Base-by-base conservation (phyloP, 305 asterid species). In the Solanum hybrid region DNA sequence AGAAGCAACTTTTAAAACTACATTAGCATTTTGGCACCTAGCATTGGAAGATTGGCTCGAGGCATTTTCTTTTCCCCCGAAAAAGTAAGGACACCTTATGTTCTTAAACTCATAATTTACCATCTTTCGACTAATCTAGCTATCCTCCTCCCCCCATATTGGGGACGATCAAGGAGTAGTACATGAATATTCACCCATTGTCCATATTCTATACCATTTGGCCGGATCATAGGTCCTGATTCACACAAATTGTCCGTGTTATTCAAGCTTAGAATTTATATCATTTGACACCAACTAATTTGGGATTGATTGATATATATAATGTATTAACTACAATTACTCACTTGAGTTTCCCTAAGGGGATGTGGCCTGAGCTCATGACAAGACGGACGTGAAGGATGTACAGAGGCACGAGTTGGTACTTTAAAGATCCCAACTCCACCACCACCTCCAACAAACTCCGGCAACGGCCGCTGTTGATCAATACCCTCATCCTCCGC, bases 301-400 rank as follows among this genome's bases (percentile, higher is more conserved):
- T 65, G 27, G 13, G 24, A 33, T 68, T 87, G 72, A 61, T 33
- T 87, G 79, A 24, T 82, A 61, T 61, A 61, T 61, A 61, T 61
- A 61, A 57, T 57, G 70, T 57, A 57, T 57, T 57, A 57, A 20
- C 26, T 61, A 61, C 72, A 61, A 20, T 20, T 61, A 0, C 75
- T 65, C 75, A 94, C 98, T 97, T 96, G 99, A 78, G 98, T 94
- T 93, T 96, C 99, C 86, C 98, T 92, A 34, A 96, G 92, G 26
- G 99, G 98, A 89, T 96, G 99, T 68, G 99, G 98, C 88, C 99
- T 93, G 20, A 96, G 96, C 92, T 96, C 99, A 45, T 96, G 94
- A 81, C 93, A 94, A 1, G 96, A 91, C 8, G 99, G 98, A 15
- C 99, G 95, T 51, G 89, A 89, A 29, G 99, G 98, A 92, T 96